Percentiles rank a stretch among this genome's conserved stretches.
These are phyloP conservation scores for Orobanche coerulescens DNA, from an alignment of 257 asterid genomes.

Conservation along the genomic window DNA sequence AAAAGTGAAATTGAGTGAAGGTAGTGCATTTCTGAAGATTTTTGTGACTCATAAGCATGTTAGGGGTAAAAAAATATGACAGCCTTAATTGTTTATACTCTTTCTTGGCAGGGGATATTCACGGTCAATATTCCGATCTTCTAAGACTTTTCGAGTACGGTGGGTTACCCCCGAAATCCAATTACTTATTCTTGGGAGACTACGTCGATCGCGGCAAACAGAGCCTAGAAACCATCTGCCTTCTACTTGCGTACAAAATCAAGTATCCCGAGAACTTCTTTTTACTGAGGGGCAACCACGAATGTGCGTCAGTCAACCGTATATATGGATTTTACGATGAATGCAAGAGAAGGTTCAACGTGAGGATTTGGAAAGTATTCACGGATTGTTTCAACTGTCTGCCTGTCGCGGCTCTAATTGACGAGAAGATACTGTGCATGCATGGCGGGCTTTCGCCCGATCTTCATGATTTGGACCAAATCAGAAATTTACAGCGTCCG, in stretches of 20 bases:
- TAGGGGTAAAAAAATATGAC: not conserved
- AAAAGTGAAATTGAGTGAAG: too few species aligned
- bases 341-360: conserved; percentile 65
- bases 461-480: conserved; percentile 53
- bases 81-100: not conserved
- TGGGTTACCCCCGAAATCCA: conserved; percentile 69
- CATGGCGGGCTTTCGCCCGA: conserved; percentile 85
- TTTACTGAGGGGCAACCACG: conserved; percentile 79
- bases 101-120: conserved; percentile 56
- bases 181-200: conserved; percentile 70
- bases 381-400: conserved; percentile 71
- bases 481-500: conserved; percentile 62
- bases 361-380: conserved; percentile 64
- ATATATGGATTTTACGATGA: conserved; percentile 74
- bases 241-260: conserved; percentile 67
- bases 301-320: conserved; percentile 74
- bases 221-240: conserved; percentile 78
- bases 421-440: conserved; percentile 76
- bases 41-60: not conserved
- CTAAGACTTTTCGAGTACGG: conserved; percentile 71
- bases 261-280: conserved; percentile 68
- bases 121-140: conserved; percentile 75
- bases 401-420: conserved; percentile 71
- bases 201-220: conserved; percentile 84
- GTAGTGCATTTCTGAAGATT: too few species aligned